These are phyloP conservation scores for Russula earlei DNA, from an alignment of 768 basidiomycete genomes.

Conservation along the genomic window DNA sequence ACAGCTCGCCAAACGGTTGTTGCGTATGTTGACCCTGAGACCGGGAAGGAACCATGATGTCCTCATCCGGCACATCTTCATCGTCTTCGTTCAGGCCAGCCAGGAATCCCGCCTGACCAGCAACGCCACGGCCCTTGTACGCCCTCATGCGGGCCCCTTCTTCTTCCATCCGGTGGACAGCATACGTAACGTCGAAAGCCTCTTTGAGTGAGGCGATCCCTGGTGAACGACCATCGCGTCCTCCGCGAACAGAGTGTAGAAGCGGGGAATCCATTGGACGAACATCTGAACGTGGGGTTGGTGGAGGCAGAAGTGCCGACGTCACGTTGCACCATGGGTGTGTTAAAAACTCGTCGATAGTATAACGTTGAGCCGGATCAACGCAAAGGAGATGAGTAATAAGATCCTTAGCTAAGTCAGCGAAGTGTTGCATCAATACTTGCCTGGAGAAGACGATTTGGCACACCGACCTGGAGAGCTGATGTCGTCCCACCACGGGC, in stretches of 20 bases:
- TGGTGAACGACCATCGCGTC: slow-evolving; percentile 74
- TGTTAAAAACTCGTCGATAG: slow-evolving; percentile 93
- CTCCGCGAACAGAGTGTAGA: slow-evolving; percentile 68
- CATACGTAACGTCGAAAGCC: slow-evolving; percentile 97
- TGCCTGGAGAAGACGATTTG: background rate
- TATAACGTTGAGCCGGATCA: slow-evolving; percentile 90
- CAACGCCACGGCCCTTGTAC: slow-evolving; percentile 70
- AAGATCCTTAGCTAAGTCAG: slow-evolving; percentile 76
- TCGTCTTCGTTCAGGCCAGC: slow-evolving; percentile 90
- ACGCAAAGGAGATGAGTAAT: slow-evolving; percentile 93
- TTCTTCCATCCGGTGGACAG: slow-evolving; percentile 99
- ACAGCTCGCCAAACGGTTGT: slow-evolving; percentile 21
- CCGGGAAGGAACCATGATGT: slow-evolving; percentile 34
- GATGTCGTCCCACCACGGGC: slow-evolving; percentile 99
- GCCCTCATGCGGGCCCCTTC: slow-evolving; percentile 84
- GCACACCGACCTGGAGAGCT: slow-evolving; percentile 53
- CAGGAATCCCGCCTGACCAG: slow-evolving; percentile 67
- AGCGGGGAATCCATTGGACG: slow-evolving; percentile 80
- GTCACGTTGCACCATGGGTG: slow-evolving; percentile 90
- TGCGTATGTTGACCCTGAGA: slow-evolving; percentile 10
- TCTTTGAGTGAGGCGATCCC: slow-evolving; percentile 91
- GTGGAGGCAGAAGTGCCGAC: slow-evolving; percentile 51
- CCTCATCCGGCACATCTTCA: slow-evolving; percentile 52
- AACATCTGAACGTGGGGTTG: slow-evolving; percentile 47
- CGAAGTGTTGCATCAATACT: slow-evolving; percentile 10